Percentiles rank a stretch among this genome's conserved stretches.
These are phyloP conservation scores for Globomyces pollinis-pini DNA, from an alignment of 192 early-diverging fungal genomes.

Conservation along the genomic window DNA sequence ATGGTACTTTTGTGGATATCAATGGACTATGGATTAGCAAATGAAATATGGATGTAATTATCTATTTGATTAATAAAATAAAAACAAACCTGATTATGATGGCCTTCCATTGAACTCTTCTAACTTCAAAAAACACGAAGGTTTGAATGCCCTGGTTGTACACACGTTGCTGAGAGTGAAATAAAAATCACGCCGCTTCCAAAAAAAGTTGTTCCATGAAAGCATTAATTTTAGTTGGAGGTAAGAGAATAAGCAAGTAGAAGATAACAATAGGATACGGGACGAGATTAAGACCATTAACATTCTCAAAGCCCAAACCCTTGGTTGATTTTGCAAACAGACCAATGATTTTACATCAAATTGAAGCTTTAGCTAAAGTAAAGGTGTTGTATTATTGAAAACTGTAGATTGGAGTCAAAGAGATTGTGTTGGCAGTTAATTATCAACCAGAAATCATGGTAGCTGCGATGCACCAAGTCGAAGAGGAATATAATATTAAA, in stretches of 20 bases:
- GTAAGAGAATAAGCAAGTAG: no score
- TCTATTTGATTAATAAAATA: no score
- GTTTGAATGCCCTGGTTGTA: no score
- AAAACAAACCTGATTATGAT: no score
- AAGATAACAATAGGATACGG: constrained; percentile 66
- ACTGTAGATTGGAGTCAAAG: constrained; percentile 85
- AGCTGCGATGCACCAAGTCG: constrained; percentile 84
- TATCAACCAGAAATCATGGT: constrained; percentile 99
- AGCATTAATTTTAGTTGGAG: constrained; percentile 59
- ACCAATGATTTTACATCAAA: constrained; percentile 99
- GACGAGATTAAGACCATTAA: constrained; percentile 94
- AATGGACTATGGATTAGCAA: not conserved
- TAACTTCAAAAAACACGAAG: no score
- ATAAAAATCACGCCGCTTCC: no score
- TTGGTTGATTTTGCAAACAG: constrained; percentile 98
- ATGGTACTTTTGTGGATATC: not conserved
- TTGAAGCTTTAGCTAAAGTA: constrained; percentile 91
- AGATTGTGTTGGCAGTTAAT: constrained; percentile 97
- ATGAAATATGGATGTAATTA: no score
- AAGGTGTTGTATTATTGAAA: constrained; percentile 15
- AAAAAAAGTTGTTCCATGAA: no score
- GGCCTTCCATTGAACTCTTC: no score
- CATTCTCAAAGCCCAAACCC: constrained; percentile 95
- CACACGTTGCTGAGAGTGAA: no score
- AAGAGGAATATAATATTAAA: constrained; percentile 57